Evolutionary conservation across 768 basidiomycete genomes (phyloP), one percentile per base, ranked within the genome.

Genomic region (Lactifluus subvellereus): DNA sequence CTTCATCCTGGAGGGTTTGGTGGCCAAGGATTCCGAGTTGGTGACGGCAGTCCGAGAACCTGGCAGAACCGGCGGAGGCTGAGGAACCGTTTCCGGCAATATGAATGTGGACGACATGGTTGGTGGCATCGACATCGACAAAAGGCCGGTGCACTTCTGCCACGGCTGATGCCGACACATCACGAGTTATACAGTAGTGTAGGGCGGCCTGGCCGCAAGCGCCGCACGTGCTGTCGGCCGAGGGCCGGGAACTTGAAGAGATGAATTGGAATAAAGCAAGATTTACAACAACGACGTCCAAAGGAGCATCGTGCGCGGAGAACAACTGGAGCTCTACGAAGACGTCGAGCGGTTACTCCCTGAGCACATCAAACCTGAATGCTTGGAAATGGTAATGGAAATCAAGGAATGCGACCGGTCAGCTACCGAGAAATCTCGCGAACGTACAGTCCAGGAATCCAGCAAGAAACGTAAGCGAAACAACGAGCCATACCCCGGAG

Each of bases 191-290:
- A 27, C 27, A 27, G 27, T 27, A 27, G 97, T 20, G 83, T 96
- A 56, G 97, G 97, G 54, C 83, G 97, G 58, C 98, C 97, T 0
- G 97, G 97, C 13, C 89, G 97, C 52, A 94, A 94, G 74, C 84
- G 92, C 40, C 83, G 86, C 90, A 94, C 69, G 90, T 95, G 11
- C 79, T 99, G n/a, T 86, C 97, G 67, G 85, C 94, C 6, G 90
- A 96, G 73, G 84, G 85, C 37, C 87, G 95, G 27, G 97, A 27
- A 27, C 27, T 27, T 27, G 27, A 99, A 75, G 94, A 98, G 69
- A 71, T 78, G 53, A 96, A 97, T 69, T 90, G 94, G 79, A 87
- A 90, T 57, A 89, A 87, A 67, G 94, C 97, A 0, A 86, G 93
- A 69, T 84, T 2, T 96, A 99, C 75, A 83, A 99, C 75, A 83